Evolutionary conservation across 768 basidiomycete species (phyloP).

Genomic region (Auriscalpium microsporum): DNA sequence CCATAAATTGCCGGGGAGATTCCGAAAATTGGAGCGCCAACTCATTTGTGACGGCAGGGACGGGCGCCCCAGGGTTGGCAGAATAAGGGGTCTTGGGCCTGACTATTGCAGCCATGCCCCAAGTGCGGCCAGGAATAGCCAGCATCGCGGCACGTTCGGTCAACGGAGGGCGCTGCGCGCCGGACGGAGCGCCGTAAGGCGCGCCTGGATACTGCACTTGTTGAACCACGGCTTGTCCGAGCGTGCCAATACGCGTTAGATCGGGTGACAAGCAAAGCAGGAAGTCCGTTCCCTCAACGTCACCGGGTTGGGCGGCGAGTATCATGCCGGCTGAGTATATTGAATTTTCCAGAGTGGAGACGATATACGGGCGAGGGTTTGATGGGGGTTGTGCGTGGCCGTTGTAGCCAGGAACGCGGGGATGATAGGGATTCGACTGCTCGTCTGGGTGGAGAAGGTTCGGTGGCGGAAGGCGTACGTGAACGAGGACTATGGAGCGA

Average conservation of each 20-base stretch:
- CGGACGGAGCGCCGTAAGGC: conserved; percentile 27
- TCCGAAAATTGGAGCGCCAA: conserved; percentile 76
- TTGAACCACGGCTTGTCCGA: conserved; percentile 53
- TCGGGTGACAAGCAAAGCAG: conserved; percentile 71
- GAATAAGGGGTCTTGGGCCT: conserved; percentile 24
- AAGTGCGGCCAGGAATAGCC: conserved; percentile 75
- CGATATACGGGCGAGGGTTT: conserved; percentile 47
- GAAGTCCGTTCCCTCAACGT: conserved; percentile 66
- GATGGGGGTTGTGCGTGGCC: conserved; percentile 38
- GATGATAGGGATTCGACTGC: conserved; percentile 42
- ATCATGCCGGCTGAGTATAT: conserved; percentile 61
- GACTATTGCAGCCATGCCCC: conserved; percentile 65
- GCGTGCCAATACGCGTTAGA: conserved; percentile 57
- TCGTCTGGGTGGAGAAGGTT: conserved; percentile 75
- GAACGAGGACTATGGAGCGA: conserved; percentile 56
- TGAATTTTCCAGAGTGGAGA: conserved; percentile 51
- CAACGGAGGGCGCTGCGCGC: conserved; percentile 49
- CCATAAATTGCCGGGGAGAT: conserved; percentile 69
- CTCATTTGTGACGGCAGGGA: conserved; percentile 64
- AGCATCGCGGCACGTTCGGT: conserved; percentile 72
- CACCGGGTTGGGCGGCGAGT: conserved; percentile 66
- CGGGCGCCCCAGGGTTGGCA: conserved; percentile 28
- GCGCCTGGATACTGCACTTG: conserved; percentile 31
- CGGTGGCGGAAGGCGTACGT: conserved; percentile 72
- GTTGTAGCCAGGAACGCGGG: conserved; percentile 38